Evolutionary conservation across 306 rosid species (phyloP).

Genomic region (Macrotyloma uniflorum): DNA sequence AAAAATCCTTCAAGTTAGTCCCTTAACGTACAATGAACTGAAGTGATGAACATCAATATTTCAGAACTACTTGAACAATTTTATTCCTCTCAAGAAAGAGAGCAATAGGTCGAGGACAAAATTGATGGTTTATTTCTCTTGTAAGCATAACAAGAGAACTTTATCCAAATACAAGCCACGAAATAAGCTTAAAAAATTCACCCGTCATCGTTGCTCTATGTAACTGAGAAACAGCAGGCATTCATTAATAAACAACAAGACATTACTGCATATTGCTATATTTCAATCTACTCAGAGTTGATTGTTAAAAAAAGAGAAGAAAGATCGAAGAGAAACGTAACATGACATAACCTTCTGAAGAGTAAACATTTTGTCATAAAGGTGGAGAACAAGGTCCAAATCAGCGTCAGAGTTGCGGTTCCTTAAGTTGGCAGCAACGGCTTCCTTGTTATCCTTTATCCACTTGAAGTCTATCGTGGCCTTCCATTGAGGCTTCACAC

Average conservation of each 20-base stretch:
- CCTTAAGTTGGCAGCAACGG: slow-evolving; percentile 66
- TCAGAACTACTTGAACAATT: not conserved
- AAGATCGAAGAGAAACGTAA: slow-evolving; percentile 42
- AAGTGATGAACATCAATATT: not conserved
- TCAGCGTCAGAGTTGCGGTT: slow-evolving; percentile 78
- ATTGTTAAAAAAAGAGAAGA: not conserved
- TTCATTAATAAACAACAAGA: not conserved
- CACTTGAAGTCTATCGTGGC: slow-evolving; percentile 93
- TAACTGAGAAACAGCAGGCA: slow-evolving; percentile 12
- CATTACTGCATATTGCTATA: not conserved
- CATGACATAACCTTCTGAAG: slow-evolving; percentile 92
- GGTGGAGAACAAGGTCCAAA: slow-evolving; percentile 81
- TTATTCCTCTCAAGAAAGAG: not conserved
- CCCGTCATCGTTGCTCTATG: not conserved
- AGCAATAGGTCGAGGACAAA: no score
- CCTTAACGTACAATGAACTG: not conserved
- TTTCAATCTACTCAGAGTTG: not conserved
- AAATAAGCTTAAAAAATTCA: not conserved
- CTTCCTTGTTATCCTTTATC: slow-evolving; percentile 89
- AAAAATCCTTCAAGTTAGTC: not conserved
- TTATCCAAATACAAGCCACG: not conserved
- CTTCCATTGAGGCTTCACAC: slow-evolving; percentile 76
- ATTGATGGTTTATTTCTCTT: not conserved
- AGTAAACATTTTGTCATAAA: slow-evolving; percentile 65
- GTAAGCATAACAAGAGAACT: not conserved